Base-by-base conservation (phyloP, 2,329 filamentous ascomycete species). In the Hymenoscyphus occultus region DNA sequence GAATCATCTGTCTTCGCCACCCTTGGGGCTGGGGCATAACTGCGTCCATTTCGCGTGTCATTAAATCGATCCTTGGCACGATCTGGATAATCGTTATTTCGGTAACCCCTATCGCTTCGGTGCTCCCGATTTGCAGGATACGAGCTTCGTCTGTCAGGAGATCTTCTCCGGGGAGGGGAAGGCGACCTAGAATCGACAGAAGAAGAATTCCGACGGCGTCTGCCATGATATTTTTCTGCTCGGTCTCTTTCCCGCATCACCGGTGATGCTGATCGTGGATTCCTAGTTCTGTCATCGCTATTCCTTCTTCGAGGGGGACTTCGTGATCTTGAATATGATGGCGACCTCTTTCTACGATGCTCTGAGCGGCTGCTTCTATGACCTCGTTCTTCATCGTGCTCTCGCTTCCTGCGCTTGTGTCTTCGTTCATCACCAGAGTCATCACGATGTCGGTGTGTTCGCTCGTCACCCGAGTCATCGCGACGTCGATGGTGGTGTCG, bases 271-370 rank as follows among this genome's bases (percentile, higher is more conserved):
- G 74, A 76, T 61, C 71, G 68, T 51, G 64, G 68, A 58, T 68
- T 60, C 59, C 63, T 61, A 22, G 64, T 62, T 64, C 65, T 68
- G 19, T 69, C 68, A 60, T 65, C 70, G 58, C 67, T 70, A 42
- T 72, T 69, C 60, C 69, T 65, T 62, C 67, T 69, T 39, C 64
- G 63, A 12, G 62, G 56, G 14, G 70, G 68, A 45, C 68, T 69
- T 48, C 68, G 70, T 31, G 76, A 76, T 65, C 71, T 70, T 10
- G 76, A 74, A 60, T 74, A 74, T 28, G 75, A 77, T 54, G 72
- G 70, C 59, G 77, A 86, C 48, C 81, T 79, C 65, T 79, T 79
- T 58, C 80, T 76, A 60, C 76, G 77, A 62, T 73, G 64, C 39
- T 75, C 71, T 35, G 72, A 71, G 64, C 74, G 72, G 48, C 71